These are phyloP conservation scores for Pulveroboletus ravenelii DNA, from an alignment of 768 basidiomycete genomes.

Conservation along the genomic window DNA sequence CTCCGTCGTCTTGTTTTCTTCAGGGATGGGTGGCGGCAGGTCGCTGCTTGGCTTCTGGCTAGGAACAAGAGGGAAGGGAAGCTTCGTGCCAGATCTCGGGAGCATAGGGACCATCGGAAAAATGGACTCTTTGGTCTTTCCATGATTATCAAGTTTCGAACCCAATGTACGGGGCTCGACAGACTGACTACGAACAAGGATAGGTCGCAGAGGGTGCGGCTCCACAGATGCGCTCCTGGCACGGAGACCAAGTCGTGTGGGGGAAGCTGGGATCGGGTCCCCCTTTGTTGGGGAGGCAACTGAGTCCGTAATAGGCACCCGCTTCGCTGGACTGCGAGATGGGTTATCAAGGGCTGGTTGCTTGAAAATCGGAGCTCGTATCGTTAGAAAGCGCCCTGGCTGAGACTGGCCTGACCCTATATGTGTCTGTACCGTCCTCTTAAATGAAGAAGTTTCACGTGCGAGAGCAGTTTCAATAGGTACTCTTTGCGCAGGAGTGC, in stretches of 20 bases:
- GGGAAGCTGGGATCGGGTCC: conserved; percentile 6
- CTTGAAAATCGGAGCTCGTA: conserved; percentile 36
- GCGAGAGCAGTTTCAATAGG: conserved; percentile 49
- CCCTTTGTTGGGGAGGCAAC: conserved; percentile 24
- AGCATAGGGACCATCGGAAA: conserved; percentile 15
- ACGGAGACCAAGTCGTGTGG: conserved; percentile 17
- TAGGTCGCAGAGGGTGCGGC: conserved; percentile 19
- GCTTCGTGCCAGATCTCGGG: conserved; percentile 9
- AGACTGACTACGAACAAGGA: conserved; percentile 26
- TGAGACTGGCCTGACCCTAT: conserved; percentile 19
- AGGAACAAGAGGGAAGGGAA: conserved; percentile 29
- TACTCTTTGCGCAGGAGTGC: conserved; percentile 64
- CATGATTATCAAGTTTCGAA: conserved; percentile 6
- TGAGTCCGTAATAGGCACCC: conserved; percentile 27
- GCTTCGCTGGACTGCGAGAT: conserved; percentile 33
- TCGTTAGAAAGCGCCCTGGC: conserved; percentile 10
- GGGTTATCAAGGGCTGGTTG: conserved; percentile 37
- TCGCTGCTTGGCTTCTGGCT: conserved; percentile 16
- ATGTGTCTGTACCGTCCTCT: conserved; percentile 39
- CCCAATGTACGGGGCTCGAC: conserved; percentile 20
- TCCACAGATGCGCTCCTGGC: conserved; percentile 36
- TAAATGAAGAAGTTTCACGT: conserved; percentile 46
- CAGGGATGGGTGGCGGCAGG: conserved; percentile 30
- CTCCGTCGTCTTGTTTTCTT: conserved; percentile 25
- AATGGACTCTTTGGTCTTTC: conserved; percentile 16